Base-by-base conservation (phyloP, 2,329 filamentous ascomycete genomes). In the Curvularia sp. region DNA sequence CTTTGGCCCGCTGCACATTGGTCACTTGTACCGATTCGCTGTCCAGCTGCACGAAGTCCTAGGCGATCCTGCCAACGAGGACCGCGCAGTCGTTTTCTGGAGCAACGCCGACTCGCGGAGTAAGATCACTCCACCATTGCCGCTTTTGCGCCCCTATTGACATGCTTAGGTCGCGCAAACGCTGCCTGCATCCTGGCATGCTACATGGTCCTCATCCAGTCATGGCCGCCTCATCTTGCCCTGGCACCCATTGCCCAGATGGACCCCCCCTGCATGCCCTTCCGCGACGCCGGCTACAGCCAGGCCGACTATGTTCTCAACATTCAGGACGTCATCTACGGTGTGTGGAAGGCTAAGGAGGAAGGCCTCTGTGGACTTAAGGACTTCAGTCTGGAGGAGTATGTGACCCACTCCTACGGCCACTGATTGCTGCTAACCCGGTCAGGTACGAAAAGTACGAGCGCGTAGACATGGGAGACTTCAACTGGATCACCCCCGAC, bases 171-270 rank as follows among this genome's bases (percentile, higher is more conserved):
- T 77, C 89, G 95, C 75, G 91, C 91, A 66, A 99, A 99, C 79
- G 93, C 95, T 48, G 93, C 95, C 28, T 97, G 93, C 76, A 86
- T 99, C 73, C 86, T 99, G 46, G 94, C 95, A 54, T 97, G 93
- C 82, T 99, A 99, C 81, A 98, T 99, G 93, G 93, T 99, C 43
- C 82, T 99, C 65, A 97, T 99, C 69, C 95, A 99, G 80, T 92
- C 91, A 42, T 99, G 95, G 95, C 92, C 95, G 47, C 95, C 95
- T 52, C 95, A 99, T 82, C 83, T 98, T 70, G 95, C 95, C 33
- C 86, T 99, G 42, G 94, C 94, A 12, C 95, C 95, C 13, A 96
- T 99, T 74, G 92, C 95, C 6, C 95, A 99, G 80, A 90, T 96
- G 72, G 95, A 99, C 74, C 95, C 95, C 44, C 95, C 95, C 24